Evolutionary conservation across 116 monocot species (phyloP), one percentile per base, ranked within the genome.

Genomic region (Papilionanthe hybrid): DNA sequence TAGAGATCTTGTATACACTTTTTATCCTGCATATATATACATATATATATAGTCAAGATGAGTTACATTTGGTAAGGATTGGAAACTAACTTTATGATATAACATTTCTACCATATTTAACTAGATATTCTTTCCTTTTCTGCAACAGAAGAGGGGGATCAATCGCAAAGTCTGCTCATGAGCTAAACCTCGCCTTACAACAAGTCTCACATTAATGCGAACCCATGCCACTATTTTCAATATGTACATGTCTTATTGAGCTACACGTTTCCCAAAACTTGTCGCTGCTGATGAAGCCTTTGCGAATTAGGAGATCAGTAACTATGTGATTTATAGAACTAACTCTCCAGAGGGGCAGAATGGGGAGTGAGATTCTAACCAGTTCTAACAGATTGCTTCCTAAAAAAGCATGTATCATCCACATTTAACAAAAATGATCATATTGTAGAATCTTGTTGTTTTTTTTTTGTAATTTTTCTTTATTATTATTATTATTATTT

Each of bases 121-220:
- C 12, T 53, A 15, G 69, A 69, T 3, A 20, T 44, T 73, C 22
- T 20, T 43, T 19, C 22, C n/a, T 44, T 41, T 72, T 30, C 57
- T 72, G 63, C 79, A 48, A 58, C 84, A 96, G 96, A 84, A 94
- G 89, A 92, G 94, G 90, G 80, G 96, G 94, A 30, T 78, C 92
- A 7, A 79, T 92, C 47, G 85, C 85, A 55, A 96, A 94, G 82
- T 81, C 86, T 30, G 92, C 89, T 43, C 94, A 91, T 50, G 96
- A 96, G 81, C 86, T 96, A 76, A 96, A 83, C 74, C 89, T 94
- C 57, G 88, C 91, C 77, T 89, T 96, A 79, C 87, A 92, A 69
- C 91, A 94, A 88, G 82, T 87, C 68, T 5, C 75, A 27, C 13
- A 49, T 73, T 73, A 22, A 73, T 1, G 2, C 73, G 12, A 44